Percentiles rank a stretch among this genome's conserved stretches.
These are phyloP conservation scores for Artemisia tridentata DNA, from an alignment of 129 eudicot species.

Conservation along the genomic window DNA sequence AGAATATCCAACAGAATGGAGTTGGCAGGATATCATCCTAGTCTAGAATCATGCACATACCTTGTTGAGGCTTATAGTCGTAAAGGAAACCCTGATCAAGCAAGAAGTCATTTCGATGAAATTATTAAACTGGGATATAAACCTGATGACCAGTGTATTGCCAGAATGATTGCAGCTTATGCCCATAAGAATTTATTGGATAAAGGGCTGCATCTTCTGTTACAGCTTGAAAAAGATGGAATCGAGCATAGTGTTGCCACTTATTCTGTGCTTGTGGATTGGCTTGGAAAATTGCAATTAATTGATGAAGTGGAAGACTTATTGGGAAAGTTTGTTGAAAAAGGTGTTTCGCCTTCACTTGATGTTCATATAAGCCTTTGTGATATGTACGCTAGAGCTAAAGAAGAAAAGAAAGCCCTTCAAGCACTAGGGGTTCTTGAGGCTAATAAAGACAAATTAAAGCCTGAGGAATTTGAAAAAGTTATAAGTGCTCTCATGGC, in stretches of 20 bases:
- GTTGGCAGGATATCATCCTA: slow-evolving; percentile 47
- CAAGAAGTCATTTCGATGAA: slow-evolving; percentile 59
- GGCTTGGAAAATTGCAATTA: slow-evolving; percentile 71
- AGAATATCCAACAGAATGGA: slow-evolving; percentile 46
- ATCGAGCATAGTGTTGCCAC: slow-evolving; percentile 66
- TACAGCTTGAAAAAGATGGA: slow-evolving; percentile 73
- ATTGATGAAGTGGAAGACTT: slow-evolving; percentile 80
- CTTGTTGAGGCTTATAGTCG: slow-evolving; percentile 65
- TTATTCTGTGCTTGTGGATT: slow-evolving; percentile 67
- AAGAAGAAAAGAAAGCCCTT: slow-evolving; percentile 67
- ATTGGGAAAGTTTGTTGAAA: slow-evolving; percentile 52
- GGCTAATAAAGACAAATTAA: slow-evolving; percentile 60
- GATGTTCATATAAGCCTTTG: slow-evolving; percentile 74
- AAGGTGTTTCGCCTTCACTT: slow-evolving; percentile 64
- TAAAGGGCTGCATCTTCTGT: slow-evolving; percentile 53
- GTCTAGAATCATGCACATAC: slow-evolving; percentile 45
- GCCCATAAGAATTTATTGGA: slow-evolving; percentile 59
- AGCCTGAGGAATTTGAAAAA: slow-evolving; percentile 51
- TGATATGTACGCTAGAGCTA: slow-evolving; percentile 64
- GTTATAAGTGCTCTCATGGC: slow-evolving; percentile 45
- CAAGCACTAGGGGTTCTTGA: slow-evolving; percentile 75
- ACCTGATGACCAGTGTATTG: slow-evolving; percentile 72
- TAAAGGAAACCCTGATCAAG: slow-evolving; percentile 38
- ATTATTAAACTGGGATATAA: slow-evolving; percentile 56
- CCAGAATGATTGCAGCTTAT: slow-evolving; percentile 72